These are phyloP conservation scores for Phytopythium chamaehyphon DNA, from an alignment of 352 stramenopile species.

Conservation along the genomic window DNA sequence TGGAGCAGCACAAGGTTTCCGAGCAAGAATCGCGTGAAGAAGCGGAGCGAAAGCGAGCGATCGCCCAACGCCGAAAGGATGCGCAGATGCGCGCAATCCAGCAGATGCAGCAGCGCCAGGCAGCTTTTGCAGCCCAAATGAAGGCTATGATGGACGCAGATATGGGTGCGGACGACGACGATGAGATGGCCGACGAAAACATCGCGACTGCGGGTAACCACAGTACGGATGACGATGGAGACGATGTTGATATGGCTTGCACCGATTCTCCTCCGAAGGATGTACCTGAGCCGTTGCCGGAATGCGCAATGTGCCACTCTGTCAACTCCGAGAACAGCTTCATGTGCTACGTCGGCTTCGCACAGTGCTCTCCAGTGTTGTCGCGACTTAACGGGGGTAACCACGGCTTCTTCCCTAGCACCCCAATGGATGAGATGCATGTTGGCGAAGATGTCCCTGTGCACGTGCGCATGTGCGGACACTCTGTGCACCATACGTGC, in stretches of 20 bases:
- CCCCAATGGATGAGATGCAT: constrained; percentile 86
- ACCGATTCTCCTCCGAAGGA: constrained; percentile 11
- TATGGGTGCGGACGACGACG: constrained; percentile 35
- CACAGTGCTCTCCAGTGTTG: constrained; percentile 72
- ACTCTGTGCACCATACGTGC: constrained; percentile 94
- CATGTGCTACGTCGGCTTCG: constrained; percentile 87
- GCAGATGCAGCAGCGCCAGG: constrained; percentile 80
- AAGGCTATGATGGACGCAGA: constrained; percentile 50
- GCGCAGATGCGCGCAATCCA: constrained; percentile 71
- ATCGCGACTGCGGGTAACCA: constrained; percentile 17
- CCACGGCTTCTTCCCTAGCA: constrained; percentile 52
- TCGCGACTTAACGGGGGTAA: constrained; percentile 62
- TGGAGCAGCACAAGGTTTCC: constrained; percentile 56
- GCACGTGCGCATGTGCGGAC: constrained; percentile 88
- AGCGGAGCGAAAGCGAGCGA: constrained; percentile 54
- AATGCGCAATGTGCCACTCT: constrained; percentile 87
- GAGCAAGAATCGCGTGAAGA: constrained; percentile 62
- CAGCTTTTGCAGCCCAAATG: constrained; percentile 76
- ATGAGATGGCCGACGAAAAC: constrained; percentile 21
- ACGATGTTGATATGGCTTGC: constrained; percentile 48
- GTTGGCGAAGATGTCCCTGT: constrained; percentile 76
- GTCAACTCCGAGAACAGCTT: constrained; percentile 74
- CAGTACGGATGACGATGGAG: constrained; percentile 22
- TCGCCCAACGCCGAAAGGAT: constrained; percentile 59
- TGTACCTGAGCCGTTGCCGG: constrained; percentile 18